Percentiles rank a stretch among this genome's conserved stretches.
These are phyloP conservation scores for Malus hybrid DNA, from an alignment of 331 rosid genomes.

Conservation along the genomic window DNA sequence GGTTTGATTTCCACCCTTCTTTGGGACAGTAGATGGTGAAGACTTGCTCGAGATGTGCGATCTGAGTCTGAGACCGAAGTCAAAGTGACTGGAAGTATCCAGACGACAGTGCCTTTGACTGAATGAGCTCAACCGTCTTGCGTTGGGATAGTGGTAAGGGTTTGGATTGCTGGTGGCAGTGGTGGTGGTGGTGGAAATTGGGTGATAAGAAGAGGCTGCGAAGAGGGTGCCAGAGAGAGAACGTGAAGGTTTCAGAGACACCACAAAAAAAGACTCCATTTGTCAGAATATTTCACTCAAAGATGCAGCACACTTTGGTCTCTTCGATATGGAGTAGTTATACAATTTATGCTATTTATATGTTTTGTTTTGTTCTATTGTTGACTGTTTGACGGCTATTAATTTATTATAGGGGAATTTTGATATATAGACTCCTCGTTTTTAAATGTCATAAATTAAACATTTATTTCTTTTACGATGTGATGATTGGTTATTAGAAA, in stretches of 20 bases:
- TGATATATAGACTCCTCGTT: too few species aligned
- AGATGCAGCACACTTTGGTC: too few species aligned
- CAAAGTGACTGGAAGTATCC: constrained; percentile 1
- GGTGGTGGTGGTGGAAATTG: neutral
- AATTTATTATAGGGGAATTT: too few species aligned
- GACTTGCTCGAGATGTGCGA: constrained; percentile 34
- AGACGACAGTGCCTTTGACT: neutral
- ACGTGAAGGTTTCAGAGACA: neutral
- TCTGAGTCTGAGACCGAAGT: constrained; percentile 16
- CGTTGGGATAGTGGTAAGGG: neutral
- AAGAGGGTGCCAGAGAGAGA: neutral
- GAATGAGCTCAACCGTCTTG: neutral
- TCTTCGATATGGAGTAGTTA: too few species aligned
- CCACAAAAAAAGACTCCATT: neutral
- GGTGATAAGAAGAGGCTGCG: neutral
- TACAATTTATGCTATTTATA: too few species aligned
- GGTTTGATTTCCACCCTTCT: constrained; percentile 19
- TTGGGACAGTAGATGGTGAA: constrained; percentile 4
- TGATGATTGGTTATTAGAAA: too few species aligned
- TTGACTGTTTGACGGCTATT: too few species aligned
- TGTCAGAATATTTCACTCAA: neutral
- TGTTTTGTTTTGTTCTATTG: too few species aligned
- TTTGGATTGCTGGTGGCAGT: neutral
- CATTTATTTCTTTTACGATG: too few species aligned
- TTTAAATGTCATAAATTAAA: too few species aligned